A percentile compares a stretch with the other conserved stretches of the same genome.
Evolutionary conservation across 768 basidiomycete genomes (phyloP).

Genomic region (Russula foetens): DNA sequence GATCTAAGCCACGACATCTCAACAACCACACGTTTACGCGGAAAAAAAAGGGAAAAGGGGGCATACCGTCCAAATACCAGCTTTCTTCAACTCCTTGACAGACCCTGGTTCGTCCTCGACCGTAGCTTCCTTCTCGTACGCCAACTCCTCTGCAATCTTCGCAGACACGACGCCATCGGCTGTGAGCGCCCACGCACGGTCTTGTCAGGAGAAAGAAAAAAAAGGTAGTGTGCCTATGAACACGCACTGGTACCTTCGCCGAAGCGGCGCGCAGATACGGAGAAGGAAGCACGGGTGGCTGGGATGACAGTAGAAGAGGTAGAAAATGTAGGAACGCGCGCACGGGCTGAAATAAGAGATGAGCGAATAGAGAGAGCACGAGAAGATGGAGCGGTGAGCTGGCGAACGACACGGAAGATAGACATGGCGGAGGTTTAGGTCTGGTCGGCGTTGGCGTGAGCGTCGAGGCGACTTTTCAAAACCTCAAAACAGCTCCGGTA

Average conservation of each 20-base stretch:
- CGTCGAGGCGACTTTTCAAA: too few species aligned
- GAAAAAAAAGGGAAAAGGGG: not conserved
- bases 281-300: conserved; percentile 33
- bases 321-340: conserved; percentile 22
- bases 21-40: not conserved
- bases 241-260: conserved; percentile 41
- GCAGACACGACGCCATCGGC: conserved; percentile 69
- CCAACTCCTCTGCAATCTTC: conserved; percentile 74
- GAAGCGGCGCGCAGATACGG: conserved; percentile 31
- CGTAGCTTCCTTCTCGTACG: conserved; percentile 69
- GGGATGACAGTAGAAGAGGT: conserved; percentile 11
- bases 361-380: conserved; percentile 28
- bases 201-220: not conserved
- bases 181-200: conserved; percentile 22
- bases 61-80: conserved; percentile 73
- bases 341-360: conserved; percentile 19
- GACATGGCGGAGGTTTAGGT: conserved; percentile 39
- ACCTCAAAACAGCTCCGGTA: not conserved
- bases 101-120: conserved; percentile 57
- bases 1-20: conserved; percentile 37
- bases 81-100: conserved; percentile 60
- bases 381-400: conserved; percentile 39
- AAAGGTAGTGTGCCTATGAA: not conserved
- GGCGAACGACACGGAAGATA: conserved; percentile 52
- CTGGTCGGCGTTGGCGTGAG: not conserved